Evolutionary conservation across 176 grass and related monocot species (phyloP).

Genomic region (Puya raimondii): DNA sequence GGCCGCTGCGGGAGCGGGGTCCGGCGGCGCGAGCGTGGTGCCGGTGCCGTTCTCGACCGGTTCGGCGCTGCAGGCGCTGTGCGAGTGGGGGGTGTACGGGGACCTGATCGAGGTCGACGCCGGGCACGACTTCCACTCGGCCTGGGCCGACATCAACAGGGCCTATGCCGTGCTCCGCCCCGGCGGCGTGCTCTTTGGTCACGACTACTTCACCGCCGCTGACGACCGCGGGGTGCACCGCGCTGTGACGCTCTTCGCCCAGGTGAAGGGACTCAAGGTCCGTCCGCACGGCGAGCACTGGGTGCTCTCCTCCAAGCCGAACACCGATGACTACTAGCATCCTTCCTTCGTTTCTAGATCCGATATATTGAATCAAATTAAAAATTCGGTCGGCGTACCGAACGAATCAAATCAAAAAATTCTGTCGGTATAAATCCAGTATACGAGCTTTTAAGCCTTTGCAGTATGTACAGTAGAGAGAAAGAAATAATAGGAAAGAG

Average conservation of each 20-base stretch:
- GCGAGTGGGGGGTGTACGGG: slow-evolving; percentile 78
- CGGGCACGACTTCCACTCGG: slow-evolving; percentile 94
- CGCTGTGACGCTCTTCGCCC: slow-evolving; percentile 75
- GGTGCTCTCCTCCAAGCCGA: slow-evolving; percentile 75
- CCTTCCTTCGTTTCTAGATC: no score
- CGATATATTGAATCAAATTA: no score
- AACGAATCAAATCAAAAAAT: no score
- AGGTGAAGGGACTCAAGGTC: slow-evolving; percentile 54
- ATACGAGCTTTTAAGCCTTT: no score
- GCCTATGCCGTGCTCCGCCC: slow-evolving; percentile 87
- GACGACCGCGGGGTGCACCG: slow-evolving; percentile 85
- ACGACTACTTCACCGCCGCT: slow-evolving; percentile 79
- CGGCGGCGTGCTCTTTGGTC: slow-evolving; percentile 89
- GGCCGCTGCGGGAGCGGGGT: slow-evolving; percentile 4
- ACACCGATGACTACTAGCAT: not conserved
- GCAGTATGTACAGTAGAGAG: no score
- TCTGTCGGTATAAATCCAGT: no score
- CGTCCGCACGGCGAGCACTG: slow-evolving; percentile 80
- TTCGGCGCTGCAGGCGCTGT: slow-evolving; percentile 60
- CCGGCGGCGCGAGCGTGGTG: slow-evolving; percentile 24
- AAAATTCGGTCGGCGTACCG: no score
- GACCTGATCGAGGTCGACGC: slow-evolving; percentile 99
- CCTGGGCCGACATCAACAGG: slow-evolving; percentile 93
- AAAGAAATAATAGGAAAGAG: no score
- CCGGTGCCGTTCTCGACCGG: slow-evolving; percentile 92